Evolutionary conservation across 2,329 filamentous ascomycete genomes (phyloP).

Genomic region (Fusarium sterilihyphosum): DNA sequence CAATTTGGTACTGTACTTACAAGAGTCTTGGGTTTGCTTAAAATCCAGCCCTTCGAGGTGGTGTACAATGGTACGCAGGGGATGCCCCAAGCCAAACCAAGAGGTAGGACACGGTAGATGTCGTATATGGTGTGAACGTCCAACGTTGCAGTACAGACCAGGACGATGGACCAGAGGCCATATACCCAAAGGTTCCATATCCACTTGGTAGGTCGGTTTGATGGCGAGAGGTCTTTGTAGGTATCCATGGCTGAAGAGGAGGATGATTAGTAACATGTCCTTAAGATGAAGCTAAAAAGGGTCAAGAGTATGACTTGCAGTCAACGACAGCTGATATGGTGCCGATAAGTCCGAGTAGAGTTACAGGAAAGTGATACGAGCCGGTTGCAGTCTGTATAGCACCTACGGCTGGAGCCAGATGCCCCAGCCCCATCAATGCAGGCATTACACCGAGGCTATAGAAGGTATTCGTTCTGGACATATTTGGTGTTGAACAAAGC

Average conservation of each 20-base stretch:
- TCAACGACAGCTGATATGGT: conserved; percentile 18
- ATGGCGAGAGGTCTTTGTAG: conserved; percentile 8
- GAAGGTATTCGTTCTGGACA: conserved; percentile 15
- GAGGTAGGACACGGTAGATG: conserved; percentile 14
- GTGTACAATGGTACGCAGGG: conserved; percentile 10
- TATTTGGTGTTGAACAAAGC: background rate
- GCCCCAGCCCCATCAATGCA: conserved; percentile 14
- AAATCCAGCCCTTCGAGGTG: background rate
- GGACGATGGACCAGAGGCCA: background rate
- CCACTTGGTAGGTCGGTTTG: conserved; percentile 3
- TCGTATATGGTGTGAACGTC: conserved; percentile 14
- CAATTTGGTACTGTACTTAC: background rate
- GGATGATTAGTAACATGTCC: background rate
- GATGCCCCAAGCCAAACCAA: conserved; percentile 21
- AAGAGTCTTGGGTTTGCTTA: conserved; percentile 16
- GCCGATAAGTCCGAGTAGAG: conserved; percentile 9
- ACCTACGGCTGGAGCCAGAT: conserved; percentile 16
- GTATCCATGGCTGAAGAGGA: conserved; percentile 9
- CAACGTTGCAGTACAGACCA: background rate
- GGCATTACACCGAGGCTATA: conserved; percentile 23
- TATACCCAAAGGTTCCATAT: conserved; percentile 15
- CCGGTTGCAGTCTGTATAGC: conserved; percentile 9
- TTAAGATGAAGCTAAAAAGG: no score
- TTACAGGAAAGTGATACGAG: conserved; percentile 12
- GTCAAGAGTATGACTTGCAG: background rate